Base-by-base conservation (phyloP, 2,329 filamentous ascomycete species). In the Cladophialophora carrionii region DNA sequence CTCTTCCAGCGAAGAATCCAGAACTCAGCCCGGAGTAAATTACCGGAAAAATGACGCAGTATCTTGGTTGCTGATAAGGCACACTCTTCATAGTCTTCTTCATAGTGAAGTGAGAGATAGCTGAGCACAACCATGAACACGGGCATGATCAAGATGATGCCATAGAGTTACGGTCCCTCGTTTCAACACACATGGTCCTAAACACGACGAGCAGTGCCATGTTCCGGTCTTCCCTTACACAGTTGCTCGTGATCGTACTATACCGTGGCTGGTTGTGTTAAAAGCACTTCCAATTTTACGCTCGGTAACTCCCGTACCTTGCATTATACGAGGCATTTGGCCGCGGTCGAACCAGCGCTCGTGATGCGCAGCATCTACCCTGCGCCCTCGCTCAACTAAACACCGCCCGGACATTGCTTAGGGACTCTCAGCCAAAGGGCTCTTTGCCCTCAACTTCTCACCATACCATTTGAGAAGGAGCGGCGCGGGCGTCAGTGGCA, bases 401-500 rank as follows among this genome's bases (percentile, higher is more conserved):
- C 37, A 2, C 37, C 14, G 6, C 4, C 14, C 37, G 17, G 17
- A 2, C 37, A 43, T 14, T 14, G 1, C 37, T 43, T 14, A 43
- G 7, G 37, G 37, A 43, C 37, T 43, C 37, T 43, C 17, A 7
- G 61, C 61, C 22, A 51, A 43, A 8, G 43, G 53, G 20, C 61
- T 63, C 54, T 63, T 63, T 14, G 46, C 54, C 61, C 61, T 57
- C 31, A 63, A 57, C 43, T 52, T 57, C 26, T 22, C 17, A 6
- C 61, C 61, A 32, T 52, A 52, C 43, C 29, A 46, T 26, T 41
- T 82, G 49, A 82, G 77, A 1, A 80, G 41, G 71, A 78, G 82
- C n/a, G 81, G 81, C 4, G 82, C 73, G 2, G 78, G 79, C 2
- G 76, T 73, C 72, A 82, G 72, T 0, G 77, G 37, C 1, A 76